Evolutionary conservation across 768 basidiomycete species (phyloP), one percentile per base, ranked within the genome.

Genomic region (Tulasnella sp.): DNA sequence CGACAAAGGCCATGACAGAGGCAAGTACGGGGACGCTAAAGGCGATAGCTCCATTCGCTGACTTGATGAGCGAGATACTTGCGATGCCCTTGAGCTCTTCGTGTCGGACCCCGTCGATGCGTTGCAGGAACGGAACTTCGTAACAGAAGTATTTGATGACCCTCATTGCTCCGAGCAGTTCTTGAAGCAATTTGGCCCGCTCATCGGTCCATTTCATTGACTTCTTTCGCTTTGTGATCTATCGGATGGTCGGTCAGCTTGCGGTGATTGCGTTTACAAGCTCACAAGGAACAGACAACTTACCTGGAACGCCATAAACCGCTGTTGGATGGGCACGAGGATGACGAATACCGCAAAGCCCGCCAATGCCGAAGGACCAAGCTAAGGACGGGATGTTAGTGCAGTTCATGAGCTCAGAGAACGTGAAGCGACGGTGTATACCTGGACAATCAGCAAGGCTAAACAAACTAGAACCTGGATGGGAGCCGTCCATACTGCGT

Each of bases 161-260:
- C 75, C 92, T 90, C 87, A 97, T 95, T 0, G 92, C 91, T 14
- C 89, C 88, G 0, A 98, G 80, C 1, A 98, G 83, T 78, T 98
- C 95, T 79, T 95, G 94, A 11, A 97, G 84, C 3, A 95, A 81
- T 77, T 93, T 94, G 17, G 91, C 91, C 12, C 95, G 87, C 78
- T 90, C 91, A 78, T 98, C 95, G 6, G 83, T 97, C 90, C 90
- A 96, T 0, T 80, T 79, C 92, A 95, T 95, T 66, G 88, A 87
- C 77, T 89, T 90, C 73, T 83, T 82, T 12, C 95, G 86, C 69
- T 90, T 78, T 9, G 90, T 90, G 71, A 90, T 29, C 62, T 69
- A n/a, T 0, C 80, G 32, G 39, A 47, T 16, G 42, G n/a, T n/a
- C n/a, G 64, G 26, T 59, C 88, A 86, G 78, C 89, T 90, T 44